Evolutionary conservation across 495 filamentous ascomycete species (phyloP).

Genomic region (Penicillium roqueforti): DNA sequence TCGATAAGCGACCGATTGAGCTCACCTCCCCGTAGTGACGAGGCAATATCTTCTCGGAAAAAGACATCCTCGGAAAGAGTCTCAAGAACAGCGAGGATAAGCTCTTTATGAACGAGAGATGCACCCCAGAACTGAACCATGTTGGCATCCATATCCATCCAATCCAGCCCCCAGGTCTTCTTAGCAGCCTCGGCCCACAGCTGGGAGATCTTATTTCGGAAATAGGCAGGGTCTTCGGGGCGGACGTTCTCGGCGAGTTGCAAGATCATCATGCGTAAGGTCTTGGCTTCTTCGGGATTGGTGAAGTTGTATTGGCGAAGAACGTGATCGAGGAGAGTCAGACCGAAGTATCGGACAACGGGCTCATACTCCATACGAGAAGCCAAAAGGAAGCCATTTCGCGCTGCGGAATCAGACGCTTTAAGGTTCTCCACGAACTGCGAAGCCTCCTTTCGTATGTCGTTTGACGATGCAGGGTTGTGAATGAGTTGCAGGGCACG

Average conservation of each 20-base stretch:
- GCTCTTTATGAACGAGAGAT: slow-evolving; percentile 65
- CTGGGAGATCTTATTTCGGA: slow-evolving; percentile 93
- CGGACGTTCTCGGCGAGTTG: slow-evolving; percentile 70
- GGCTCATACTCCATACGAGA: slow-evolving; percentile 65
- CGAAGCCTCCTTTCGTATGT: slow-evolving; percentile 77
- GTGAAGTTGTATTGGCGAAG: slow-evolving; percentile 78
- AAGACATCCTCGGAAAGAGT: slow-evolving; percentile 95
- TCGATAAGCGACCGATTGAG: slow-evolving; percentile 87
- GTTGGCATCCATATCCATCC: slow-evolving; percentile 88
- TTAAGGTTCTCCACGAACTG: slow-evolving; percentile 81
- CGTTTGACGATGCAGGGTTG: slow-evolving; percentile 74
- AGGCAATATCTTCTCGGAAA: slow-evolving; percentile 79
- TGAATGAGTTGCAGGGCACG: slow-evolving; percentile 83
- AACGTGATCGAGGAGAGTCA: slow-evolving; percentile 84
- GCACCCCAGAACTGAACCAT: slow-evolving; percentile 80
- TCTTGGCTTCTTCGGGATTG: slow-evolving; percentile 54
- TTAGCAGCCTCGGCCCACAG: slow-evolving; percentile 95
- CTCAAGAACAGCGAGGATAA: slow-evolving; percentile 81
- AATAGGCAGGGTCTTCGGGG: slow-evolving; percentile 70
- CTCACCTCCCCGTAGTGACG: slow-evolving; percentile 72
- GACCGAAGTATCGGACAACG: slow-evolving; percentile 86
- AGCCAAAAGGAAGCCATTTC: slow-evolving; percentile 81
- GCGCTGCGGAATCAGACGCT: slow-evolving; percentile 67
- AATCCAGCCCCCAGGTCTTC: slow-evolving; percentile 82
- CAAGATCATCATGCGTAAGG: slow-evolving; percentile 69